A percentile compares a stretch with the other conserved stretches of the same genome.
Conservation (phyloP, 495 filamentous ascomycete species). For the Glonium stellatum region DNA sequence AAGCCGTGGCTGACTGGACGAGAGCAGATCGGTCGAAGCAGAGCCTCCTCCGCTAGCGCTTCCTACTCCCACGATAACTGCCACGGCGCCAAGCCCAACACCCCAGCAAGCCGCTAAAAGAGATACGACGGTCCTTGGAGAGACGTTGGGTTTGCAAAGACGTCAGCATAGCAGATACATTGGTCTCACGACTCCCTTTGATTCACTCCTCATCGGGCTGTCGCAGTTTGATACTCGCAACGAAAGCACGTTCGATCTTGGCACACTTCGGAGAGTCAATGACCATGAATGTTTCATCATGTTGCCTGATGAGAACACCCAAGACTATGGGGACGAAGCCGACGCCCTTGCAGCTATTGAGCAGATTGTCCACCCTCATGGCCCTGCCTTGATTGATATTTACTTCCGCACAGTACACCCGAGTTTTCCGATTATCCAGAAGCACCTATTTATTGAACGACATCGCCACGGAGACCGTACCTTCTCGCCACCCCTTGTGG, state of each 20-base stretch:
- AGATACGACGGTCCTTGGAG: constrained; percentile 28
- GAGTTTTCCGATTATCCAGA: constrained; percentile 82
- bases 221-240: constrained; percentile 64
- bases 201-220: constrained; percentile 64
- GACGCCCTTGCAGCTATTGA: constrained; percentile 75
- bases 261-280: constrained; percentile 71
- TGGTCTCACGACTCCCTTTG: constrained; percentile 58
- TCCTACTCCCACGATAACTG: constrained; percentile 30
- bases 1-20: not conserved
- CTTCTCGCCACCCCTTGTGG: constrained; percentile 76
- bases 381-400: constrained; percentile 70
- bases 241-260: constrained; percentile 59
- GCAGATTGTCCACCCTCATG: constrained; percentile 72
- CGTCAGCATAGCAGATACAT: constrained; percentile 38
- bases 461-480: constrained; percentile 67
- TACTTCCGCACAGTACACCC: constrained; percentile 88
- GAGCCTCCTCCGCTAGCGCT: constrained; percentile 31
- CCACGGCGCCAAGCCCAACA: constrained; percentile 28
- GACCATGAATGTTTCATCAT: constrained; percentile 79
- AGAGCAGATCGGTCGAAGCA: constrained; percentile 29
- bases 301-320: constrained; percentile 58
- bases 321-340: constrained; percentile 52
- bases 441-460: constrained; percentile 78
- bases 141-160: constrained; percentile 37
- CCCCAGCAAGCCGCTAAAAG: constrained; percentile 16